Base-by-base conservation (phyloP, 2,329 filamentous ascomycete species). In the Zymoseptoria tritici region DNA sequence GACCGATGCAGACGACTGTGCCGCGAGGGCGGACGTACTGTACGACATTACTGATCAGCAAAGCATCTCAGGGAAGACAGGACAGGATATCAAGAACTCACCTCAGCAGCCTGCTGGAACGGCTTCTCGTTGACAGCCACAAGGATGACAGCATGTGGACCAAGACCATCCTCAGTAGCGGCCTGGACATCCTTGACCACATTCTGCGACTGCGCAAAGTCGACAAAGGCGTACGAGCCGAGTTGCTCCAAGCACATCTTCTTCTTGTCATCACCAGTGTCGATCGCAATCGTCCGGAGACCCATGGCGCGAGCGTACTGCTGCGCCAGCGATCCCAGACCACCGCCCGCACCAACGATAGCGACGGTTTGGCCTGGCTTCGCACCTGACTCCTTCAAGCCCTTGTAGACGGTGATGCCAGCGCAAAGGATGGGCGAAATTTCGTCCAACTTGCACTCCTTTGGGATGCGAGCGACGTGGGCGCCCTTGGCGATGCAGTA, bases 301-400 rank as follows among this genome's bases (percentile, higher is more conserved):
- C 91, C 91, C 91, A 97, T 96, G 50, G 91, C 92, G 76, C 87
- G 89, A 57, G 90, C 91, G 76, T 96, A 96, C 78, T 96, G 92
- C 67, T 88, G 80, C 21, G 90, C 91, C 65, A 95, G 79, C 58
- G 82, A 86, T 29, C 90, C 91, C 59, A 96, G 82, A 69, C 90
- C 90, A 75, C 91, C 90, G 65, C 90, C 90, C 26, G 90, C 91
- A 71, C 91, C 91, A 62, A 95, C 90, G 65, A 96, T 87, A 66
- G 90, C 91, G 24, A 96, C 85, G 49, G 81, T 86, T 75, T 95
- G 85, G 31, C 91, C 90, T 2, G 91, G 85, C 58, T 81, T 80
- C 26, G 82, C 86, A 49, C 84, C 85, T 0, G 89, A 91, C 76
- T 94, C 90, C 79, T 95, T 96, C 62, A 95, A 75, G n/a, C 88